Conservation (phyloP, 208 protist genomes). For the Leishmania martiniquensis region DNA sequence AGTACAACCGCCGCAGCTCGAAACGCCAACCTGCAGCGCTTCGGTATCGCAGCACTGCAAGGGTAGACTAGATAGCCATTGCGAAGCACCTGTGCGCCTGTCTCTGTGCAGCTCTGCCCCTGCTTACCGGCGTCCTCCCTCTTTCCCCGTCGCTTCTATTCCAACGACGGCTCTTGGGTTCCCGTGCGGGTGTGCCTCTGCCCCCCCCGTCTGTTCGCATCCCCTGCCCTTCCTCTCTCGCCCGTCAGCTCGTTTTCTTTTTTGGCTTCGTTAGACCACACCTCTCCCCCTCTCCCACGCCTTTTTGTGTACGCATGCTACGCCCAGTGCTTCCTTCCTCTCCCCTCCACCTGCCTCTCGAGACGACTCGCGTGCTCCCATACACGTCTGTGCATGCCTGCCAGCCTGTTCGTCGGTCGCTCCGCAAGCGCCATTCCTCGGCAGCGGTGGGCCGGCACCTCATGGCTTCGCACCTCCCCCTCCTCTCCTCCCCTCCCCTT, state of each 20-base stretch:
- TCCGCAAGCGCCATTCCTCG: not conserved
- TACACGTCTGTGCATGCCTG: not conserved
- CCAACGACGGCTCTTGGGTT: too few relatives aligned
- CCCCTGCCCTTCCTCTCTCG: not conserved
- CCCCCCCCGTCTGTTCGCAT: too few relatives aligned
- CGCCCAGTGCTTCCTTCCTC: too few relatives aligned
- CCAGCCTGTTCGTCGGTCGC: not conserved
- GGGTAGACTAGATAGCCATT: not conserved
- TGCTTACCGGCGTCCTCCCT: not conserved
- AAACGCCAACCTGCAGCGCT: constrained; percentile 34
- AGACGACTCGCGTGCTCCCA: not conserved
- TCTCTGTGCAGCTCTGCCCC: not conserved
- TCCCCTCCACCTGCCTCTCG: not conserved
- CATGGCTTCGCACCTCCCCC: not conserved
- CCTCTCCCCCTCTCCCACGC: not conserved
- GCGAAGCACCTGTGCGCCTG: not conserved
- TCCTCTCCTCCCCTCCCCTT: too few relatives aligned
- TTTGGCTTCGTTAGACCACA: not conserved
- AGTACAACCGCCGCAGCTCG: constrained; percentile 5
- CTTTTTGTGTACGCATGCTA: not conserved
- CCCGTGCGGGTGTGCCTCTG: too few relatives aligned
- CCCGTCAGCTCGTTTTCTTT: too few relatives aligned
- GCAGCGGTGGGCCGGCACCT: not conserved
- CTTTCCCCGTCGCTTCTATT: too few relatives aligned
- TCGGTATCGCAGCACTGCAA: constrained; percentile 40